Percentiles rank a stretch among this genome's conserved stretches.
phyloP scores from a whole-genome alignment of 257 asterid species.

The Echites panduratus region DNA sequence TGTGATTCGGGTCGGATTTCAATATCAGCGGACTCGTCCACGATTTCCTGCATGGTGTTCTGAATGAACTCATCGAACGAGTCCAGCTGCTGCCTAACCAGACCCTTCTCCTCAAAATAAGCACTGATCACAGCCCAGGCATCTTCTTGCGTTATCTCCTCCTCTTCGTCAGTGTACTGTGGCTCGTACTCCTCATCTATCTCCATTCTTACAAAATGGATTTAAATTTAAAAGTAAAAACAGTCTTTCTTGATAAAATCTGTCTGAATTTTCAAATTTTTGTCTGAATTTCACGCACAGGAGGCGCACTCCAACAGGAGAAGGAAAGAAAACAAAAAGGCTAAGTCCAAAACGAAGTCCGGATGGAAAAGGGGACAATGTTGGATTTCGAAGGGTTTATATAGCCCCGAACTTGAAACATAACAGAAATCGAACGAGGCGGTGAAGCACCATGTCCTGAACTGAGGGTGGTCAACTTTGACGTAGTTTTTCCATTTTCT shows the following conservation, averaged over 20 bases:
- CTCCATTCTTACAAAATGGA: slow-evolving; percentile 32
- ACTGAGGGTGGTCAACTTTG: too few relatives aligned
- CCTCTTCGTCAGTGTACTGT: slow-evolving; percentile 44
- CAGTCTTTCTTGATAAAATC: neutral
- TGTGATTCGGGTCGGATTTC: slow-evolving; percentile 97
- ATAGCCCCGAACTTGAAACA: neutral
- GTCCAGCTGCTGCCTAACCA: slow-evolving; percentile 92
- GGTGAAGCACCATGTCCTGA: neutral
- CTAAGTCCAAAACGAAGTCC: neutral
- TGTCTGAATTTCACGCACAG: neutral
- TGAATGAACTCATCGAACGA: slow-evolving; percentile 95
- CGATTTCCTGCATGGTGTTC: slow-evolving; percentile 98
- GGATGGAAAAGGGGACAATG: neutral
- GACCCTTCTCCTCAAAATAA: slow-evolving; percentile 89
- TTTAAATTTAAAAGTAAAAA: neutral
- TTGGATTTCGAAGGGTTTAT: neutral
- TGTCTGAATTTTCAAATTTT: neutral
- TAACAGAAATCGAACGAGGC: neutral
- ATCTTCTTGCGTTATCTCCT: slow-evolving; percentile 92
- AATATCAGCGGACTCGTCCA: slow-evolving; percentile 85
- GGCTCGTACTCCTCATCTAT: slow-evolving; percentile 55
- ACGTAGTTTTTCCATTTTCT: too few relatives aligned
- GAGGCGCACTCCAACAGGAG: neutral
- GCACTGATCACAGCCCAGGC: slow-evolving; percentile 99
- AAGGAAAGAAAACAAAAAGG: neutral